Evolutionary conservation across 2,329 filamentous ascomycete species (phyloP).

Genomic region (Penicillium sp.): DNA sequence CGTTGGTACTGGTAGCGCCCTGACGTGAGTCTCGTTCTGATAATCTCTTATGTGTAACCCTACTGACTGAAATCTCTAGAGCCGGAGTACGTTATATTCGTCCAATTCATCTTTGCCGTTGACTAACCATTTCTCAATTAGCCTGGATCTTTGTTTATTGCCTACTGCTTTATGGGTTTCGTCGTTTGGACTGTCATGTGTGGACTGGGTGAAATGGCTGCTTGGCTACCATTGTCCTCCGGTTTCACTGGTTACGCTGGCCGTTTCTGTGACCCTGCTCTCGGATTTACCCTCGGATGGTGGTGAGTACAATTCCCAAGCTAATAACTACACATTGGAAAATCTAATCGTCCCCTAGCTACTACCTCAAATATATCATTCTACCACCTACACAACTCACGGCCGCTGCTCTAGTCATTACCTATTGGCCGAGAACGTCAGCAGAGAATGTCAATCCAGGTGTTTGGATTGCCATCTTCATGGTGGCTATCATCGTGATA

Average conservation of each 20-base stretch:
- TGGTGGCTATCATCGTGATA: constrained; percentile 37
- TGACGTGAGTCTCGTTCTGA: neutral
- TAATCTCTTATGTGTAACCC: too few relatives aligned
- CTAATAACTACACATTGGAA: constrained; percentile 9
- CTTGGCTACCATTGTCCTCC: constrained; percentile 34
- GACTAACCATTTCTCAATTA: constrained; percentile 18
- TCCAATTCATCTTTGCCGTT: neutral
- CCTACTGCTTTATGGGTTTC: constrained; percentile 28
- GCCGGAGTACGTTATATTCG: constrained; percentile 2
- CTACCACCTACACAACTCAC: constrained; percentile 16
- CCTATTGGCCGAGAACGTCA: constrained; percentile 5
- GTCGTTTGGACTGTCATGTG: constrained; percentile 26
- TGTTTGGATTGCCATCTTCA: neutral
- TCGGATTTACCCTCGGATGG: constrained; percentile 39
- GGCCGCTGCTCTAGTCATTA: constrained; percentile 19
- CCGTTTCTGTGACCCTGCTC: constrained; percentile 39
- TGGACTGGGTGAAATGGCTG: constrained; percentile 38
- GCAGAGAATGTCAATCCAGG: constrained; percentile 2
- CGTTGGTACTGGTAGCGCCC: constrained; percentile 27
- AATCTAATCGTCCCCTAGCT: neutral
- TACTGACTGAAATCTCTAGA: neutral
- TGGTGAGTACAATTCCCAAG: constrained; percentile 33
- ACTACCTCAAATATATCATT: constrained; percentile 4
- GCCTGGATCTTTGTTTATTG: constrained; percentile 31
- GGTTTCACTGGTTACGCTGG: constrained; percentile 36